Percentiles rank a stretch among this genome's conserved stretches.
These are phyloP conservation scores for Citrus mangshanensis DNA, from an alignment of 345 rosid genomes.

Conservation along the genomic window DNA sequence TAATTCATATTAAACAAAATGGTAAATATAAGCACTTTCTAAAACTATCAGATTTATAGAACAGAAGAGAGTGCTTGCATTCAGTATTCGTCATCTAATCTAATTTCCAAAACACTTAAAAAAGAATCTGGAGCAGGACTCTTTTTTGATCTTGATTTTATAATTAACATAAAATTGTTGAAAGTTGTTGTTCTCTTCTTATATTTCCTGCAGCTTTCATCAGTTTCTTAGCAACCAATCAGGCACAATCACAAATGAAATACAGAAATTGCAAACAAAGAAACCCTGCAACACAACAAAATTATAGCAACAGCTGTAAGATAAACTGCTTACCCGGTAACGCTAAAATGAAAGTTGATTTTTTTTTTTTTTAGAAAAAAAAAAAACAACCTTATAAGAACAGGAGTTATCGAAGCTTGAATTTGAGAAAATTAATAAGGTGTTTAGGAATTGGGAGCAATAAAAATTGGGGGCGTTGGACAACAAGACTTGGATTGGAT, in stretches of 20 bases:
- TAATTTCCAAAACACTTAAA: not conserved
- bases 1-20: not conserved
- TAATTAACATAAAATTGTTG: not conserved
- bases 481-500: not conserved
- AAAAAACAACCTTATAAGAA: not conserved
- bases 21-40: not conserved
- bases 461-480: not conserved
- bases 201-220: not conserved
- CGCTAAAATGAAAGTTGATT: not conserved
- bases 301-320: not conserved
- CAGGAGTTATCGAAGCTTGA: not conserved
- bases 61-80: not conserved
- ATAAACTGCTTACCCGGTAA: not conserved
- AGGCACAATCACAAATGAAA: not conserved
- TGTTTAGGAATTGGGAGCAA: not conserved
- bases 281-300: constrained; percentile 5
- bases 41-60: not conserved
- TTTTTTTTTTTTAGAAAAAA: no score
- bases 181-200: not conserved
- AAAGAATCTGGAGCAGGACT: not conserved
- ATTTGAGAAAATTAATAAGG: not conserved
- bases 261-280: not conserved
- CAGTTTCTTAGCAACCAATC: constrained; percentile 1
- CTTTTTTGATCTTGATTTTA: not conserved
- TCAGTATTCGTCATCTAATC: not conserved